phyloP scores from a whole-genome alignment of 2,329 filamentous ascomycete species.

The Hymenoscyphus infarciens region DNA sequence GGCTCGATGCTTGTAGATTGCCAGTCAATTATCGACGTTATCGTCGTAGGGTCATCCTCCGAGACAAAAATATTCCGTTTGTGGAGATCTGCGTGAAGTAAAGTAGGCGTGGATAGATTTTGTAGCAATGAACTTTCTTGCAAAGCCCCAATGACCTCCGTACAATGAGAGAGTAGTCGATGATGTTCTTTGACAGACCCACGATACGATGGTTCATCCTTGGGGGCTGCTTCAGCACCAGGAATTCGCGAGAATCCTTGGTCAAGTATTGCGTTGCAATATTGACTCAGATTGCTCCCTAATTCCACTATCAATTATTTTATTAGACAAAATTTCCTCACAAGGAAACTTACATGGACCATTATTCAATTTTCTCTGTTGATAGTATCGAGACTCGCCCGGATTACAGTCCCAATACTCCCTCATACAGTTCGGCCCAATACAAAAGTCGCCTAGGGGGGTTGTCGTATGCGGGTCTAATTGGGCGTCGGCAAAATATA shows the following conservation, averaged over 20 bases:
- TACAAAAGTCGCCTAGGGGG: conserved; percentile 26
- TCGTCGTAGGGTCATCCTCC: too few relatives aligned
- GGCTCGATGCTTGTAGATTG: too few relatives aligned
- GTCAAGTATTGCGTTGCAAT: conserved; percentile 39
- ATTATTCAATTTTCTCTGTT: conserved; percentile 31
- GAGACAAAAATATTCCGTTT: too few relatives aligned
- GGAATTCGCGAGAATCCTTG: conserved; percentile 38
- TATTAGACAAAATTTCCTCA: too few relatives aligned
- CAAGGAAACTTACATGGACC: conserved; percentile 37
- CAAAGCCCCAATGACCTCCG: conserved; percentile 34
- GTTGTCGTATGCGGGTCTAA: conserved; percentile 13
- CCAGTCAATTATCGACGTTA: too few relatives aligned
- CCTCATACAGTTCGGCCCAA: conserved; percentile 34
- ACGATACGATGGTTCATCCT: conserved; percentile 34
- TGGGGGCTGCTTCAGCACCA: conserved; percentile 17
- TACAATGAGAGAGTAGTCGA: conserved; percentile 33
- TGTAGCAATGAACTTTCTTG: conserved; percentile 29
- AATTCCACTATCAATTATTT: conserved; percentile 3
- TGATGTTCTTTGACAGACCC: conserved; percentile 37
- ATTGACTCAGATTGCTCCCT: conserved; percentile 38
- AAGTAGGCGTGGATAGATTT: conserved; percentile 31
- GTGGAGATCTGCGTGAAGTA: conserved; percentile 25
- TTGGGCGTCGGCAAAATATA: conserved; percentile 30
- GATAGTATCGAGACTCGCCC: conserved; percentile 25
- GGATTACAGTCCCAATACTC: conserved; percentile 32